Evolutionary conservation across 352 stramenopile species (phyloP).

Genomic region (Phytopythium kandeliae): DNA sequence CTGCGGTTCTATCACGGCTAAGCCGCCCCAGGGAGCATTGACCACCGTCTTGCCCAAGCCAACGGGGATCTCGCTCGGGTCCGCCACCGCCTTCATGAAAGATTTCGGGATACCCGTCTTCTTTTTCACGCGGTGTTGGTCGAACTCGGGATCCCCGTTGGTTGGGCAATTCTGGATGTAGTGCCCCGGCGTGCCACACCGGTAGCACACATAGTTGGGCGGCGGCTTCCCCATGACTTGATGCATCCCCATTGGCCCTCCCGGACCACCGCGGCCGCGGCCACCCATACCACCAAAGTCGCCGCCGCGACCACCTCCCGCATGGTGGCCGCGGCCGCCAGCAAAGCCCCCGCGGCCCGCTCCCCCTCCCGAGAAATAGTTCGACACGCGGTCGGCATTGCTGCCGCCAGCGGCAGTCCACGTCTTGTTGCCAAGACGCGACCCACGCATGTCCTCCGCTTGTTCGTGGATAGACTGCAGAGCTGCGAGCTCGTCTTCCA

Average conservation of each 20-base stretch:
- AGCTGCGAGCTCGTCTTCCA: constrained; percentile 82
- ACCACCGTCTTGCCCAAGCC: constrained; percentile 83
- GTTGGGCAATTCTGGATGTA: constrained; percentile 89
- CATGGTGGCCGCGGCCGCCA: constrained; percentile 30
- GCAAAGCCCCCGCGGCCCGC: constrained; percentile 23
- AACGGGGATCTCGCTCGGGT: constrained; percentile 80
- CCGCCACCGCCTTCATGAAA: constrained; percentile 85
- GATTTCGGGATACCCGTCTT: constrained; percentile 86
- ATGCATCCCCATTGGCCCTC: constrained; percentile 10
- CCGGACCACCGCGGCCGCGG: constrained; percentile 23
- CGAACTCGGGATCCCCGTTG: constrained; percentile 83
- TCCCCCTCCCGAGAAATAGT: constrained; percentile 59
- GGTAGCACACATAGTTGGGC: constrained; percentile 83
- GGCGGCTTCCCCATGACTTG: constrained; percentile 56
- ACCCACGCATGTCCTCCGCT: constrained; percentile 71
- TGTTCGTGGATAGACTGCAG: constrained; percentile 82
- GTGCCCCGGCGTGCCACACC: constrained; percentile 76
- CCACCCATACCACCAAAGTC: constrained; percentile 49
- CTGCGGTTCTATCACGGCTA: constrained; percentile 89
- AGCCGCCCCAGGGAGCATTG: constrained; percentile 74
- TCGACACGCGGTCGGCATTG: constrained; percentile 74
- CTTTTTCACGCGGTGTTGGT: constrained; percentile 86
- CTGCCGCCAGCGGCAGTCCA: constrained; percentile 71
- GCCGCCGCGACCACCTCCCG: constrained; percentile 27
- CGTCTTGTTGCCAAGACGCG: constrained; percentile 79